phyloP scores from a whole-genome alignment of 164 flowering plant genomes.

The Vitis rotundifolia region DNA sequence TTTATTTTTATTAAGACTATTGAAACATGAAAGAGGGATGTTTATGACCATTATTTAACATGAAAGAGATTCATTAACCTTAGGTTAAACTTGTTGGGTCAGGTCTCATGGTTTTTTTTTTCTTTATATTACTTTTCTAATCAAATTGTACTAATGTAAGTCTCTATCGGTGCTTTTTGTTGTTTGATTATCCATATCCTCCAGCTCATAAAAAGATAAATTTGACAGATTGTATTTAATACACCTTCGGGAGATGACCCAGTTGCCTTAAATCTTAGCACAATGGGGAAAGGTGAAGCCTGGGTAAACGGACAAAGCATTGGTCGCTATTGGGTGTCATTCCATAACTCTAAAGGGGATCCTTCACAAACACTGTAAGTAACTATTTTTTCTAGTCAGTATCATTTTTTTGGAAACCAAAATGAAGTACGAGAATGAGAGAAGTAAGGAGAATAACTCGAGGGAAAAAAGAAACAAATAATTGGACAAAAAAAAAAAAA shows the following conservation, averaged over 20 bases:
- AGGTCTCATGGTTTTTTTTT: too few species aligned
- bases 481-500: too few species aligned
- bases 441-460: too few species aligned
- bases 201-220: not conserved
- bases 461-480: too few species aligned
- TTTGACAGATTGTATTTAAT: slow-evolving; percentile 27
- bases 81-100: too few species aligned
- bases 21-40: not conserved
- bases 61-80: too few species aligned
- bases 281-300: slow-evolving; percentile 43
- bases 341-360: slow-evolving; percentile 12
- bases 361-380: slow-evolving; percentile 31
- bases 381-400: not conserved
- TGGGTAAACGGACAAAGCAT: slow-evolving; percentile 45
- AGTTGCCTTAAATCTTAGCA: slow-evolving; percentile 25
- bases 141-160: not conserved
- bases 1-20: not conserved
- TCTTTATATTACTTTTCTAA: too few species aligned
- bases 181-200: not conserved
- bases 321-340: slow-evolving; percentile 42
- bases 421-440: too few species aligned
- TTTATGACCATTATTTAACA: too few species aligned
- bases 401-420: too few species aligned
- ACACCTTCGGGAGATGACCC: slow-evolving; percentile 33
- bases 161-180: not conserved